A percentile compares a stretch with the other conserved stretches of the same genome.
These are phyloP conservation scores for Brassica nigra DNA, from an alignment of 345 rosid genomes.

Conservation along the genomic window DNA sequence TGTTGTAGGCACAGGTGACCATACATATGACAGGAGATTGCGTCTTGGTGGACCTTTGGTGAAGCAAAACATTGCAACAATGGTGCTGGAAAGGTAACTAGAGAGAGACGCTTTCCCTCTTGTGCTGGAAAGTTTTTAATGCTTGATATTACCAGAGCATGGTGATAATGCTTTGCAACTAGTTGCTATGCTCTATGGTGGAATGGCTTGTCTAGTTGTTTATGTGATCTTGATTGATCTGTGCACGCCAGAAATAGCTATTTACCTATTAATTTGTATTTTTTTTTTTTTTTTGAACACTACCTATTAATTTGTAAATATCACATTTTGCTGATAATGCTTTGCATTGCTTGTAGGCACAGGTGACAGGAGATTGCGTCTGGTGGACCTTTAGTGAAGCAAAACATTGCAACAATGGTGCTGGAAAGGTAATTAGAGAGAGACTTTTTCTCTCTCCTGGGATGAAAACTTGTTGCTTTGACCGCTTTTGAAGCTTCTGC, in stretches of 20 bases:
- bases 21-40: conserved; percentile 78
- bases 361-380: conserved; percentile 88
- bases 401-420: conserved; percentile 95
- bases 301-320: neutral
- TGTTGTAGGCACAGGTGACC: conserved; percentile 86
- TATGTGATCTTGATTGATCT: conserved; percentile 5
- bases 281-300: too few relatives aligned
- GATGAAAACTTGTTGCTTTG: conserved; percentile 27
- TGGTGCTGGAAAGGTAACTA: conserved; percentile 90
- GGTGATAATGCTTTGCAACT: neutral
- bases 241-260: neutral
- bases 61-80: conserved; percentile 85
- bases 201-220: conserved; percentile 4
- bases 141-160: neutral
- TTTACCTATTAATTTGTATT: too few relatives aligned
- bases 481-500: conserved; percentile 36
- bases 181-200: neutral
- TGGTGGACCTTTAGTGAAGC: conserved; percentile 86
- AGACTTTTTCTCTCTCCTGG: too few relatives aligned
- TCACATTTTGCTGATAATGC: conserved; percentile 4
- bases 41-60: conserved; percentile 89
- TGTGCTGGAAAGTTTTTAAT: neutral
- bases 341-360: conserved; percentile 64
- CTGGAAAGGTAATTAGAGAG: conserved; percentile 71
- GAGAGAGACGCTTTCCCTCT: neutral